Conservation (phyloP, 441 rosid genomes). For the Jatropha podagrica region DNA sequence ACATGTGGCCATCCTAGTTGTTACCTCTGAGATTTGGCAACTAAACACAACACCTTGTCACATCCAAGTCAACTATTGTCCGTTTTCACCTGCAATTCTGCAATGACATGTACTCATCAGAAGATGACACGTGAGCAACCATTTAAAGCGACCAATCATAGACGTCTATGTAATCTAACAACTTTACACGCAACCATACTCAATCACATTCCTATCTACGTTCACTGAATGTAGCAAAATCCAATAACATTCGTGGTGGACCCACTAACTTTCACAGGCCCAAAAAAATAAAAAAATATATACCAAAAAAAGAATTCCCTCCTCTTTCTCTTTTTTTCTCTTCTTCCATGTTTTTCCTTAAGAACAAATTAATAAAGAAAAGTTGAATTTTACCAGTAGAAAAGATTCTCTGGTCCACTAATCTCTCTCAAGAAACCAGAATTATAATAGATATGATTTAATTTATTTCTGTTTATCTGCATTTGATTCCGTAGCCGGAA, state of each 20-base stretch:
- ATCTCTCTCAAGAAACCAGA: too few relatives aligned
- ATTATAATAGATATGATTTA: neutral
- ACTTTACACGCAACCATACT: neutral
- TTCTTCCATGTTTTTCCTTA: neutral
- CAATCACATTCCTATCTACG: neutral
- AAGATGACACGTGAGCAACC: neutral
- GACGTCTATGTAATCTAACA: neutral
- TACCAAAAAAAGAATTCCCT: neutral
- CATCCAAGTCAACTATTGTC: too few relatives aligned
- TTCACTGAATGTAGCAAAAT: conserved; percentile 4
- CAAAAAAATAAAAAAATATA: neutral
- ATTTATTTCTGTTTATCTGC: neutral
- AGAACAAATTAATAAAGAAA: neutral
- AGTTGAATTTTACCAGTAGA: neutral
- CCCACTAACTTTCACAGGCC: neutral
- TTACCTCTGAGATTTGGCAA: too few relatives aligned
- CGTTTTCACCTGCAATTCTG: too few relatives aligned
- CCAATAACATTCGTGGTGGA: neutral
- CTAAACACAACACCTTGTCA: too few relatives aligned
- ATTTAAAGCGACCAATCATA: neutral
- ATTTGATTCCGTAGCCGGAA: neutral
- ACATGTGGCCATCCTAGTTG: too few relatives aligned
- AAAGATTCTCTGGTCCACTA: neutral
- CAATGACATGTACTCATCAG: too few relatives aligned
- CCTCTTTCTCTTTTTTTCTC: neutral